A percentile compares a stretch with the other conserved stretches of the same genome.
phyloP scores from a whole-genome alignment of 2,329 filamentous ascomycete species.

The Monosporascus sp. region DNA sequence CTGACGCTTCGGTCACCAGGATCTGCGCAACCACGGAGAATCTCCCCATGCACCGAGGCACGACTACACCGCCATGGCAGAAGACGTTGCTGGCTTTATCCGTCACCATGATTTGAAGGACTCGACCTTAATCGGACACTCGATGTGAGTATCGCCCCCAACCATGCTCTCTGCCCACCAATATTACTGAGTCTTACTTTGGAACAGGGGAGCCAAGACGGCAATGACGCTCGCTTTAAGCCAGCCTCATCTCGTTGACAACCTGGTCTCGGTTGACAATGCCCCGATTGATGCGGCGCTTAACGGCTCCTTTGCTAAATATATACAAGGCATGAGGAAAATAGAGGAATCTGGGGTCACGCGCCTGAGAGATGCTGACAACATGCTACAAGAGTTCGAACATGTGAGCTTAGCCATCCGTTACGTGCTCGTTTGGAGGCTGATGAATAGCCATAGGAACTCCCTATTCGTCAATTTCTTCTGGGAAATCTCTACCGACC shows the following conservation, averaged over 20 bases:
- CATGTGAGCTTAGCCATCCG: conserved; percentile 37
- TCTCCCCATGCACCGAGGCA: conserved; percentile 73
- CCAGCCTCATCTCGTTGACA: conserved; percentile 60
- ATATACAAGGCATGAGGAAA: conserved; percentile 77
- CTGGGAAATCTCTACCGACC: conserved; percentile 74
- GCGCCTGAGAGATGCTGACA: conserved; percentile 72
- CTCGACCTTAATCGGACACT: conserved; percentile 82
- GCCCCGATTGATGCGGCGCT: conserved; percentile 79
- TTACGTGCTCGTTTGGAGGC: conserved; percentile 3
- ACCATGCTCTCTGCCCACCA: background rate
- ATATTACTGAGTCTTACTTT: background rate
- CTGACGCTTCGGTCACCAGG: conserved; percentile 42
- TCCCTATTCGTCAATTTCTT: conserved; percentile 84
- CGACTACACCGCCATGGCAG: conserved; percentile 76
- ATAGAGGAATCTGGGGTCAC: conserved; percentile 66
- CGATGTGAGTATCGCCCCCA: conserved; percentile 57
- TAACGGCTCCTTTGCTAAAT: conserved; percentile 68
- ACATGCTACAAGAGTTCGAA: conserved; percentile 71
- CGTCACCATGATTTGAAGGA: conserved; percentile 62
- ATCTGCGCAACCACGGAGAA: conserved; percentile 89
- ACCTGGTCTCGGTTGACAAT: conserved; percentile 84
- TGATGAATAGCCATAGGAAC: conserved; percentile 37
- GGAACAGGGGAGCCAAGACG: conserved; percentile 74
- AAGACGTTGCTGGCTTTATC: conserved; percentile 78
- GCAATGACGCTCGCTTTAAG: conserved; percentile 82